Evolutionary conservation across 2,329 filamentous ascomycete species (phyloP).

Genomic region (Huntiella bhutanensis): DNA sequence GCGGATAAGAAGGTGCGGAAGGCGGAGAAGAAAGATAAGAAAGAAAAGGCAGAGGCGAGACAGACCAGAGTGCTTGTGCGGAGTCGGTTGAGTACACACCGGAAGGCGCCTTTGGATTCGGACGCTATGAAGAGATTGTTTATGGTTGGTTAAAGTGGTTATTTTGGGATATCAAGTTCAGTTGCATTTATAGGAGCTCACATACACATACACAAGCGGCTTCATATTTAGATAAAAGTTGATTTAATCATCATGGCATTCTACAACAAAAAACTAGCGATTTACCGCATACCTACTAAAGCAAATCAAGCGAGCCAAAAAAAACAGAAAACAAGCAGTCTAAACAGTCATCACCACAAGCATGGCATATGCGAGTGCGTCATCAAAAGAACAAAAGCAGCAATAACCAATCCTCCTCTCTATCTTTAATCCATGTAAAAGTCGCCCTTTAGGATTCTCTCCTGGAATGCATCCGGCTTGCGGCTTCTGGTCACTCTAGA

Average conservation of each 20-base stretch:
- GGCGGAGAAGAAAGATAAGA: conserved; percentile 7
- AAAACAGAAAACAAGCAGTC: neutral
- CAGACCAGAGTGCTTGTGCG: conserved; percentile 9
- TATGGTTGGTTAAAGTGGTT: conserved; percentile 5
- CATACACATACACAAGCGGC: neutral
- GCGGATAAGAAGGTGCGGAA: conserved; percentile 2
- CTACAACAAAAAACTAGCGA: neutral
- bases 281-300: neutral
- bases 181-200: neutral
- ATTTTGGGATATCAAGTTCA: neutral
- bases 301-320: neutral
- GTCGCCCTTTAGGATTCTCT: conserved; percentile 91
- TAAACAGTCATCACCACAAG: too few species aligned
- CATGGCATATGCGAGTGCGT: too few species aligned
- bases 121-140: conserved; percentile 10
- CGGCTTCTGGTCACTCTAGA: conserved; percentile 25
- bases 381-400: too few species aligned
- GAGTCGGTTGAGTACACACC: conserved; percentile 7
- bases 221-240: too few species aligned
- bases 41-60: conserved; percentile 4
- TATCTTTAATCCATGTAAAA: conserved; percentile 78
- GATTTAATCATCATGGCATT: too few species aligned
- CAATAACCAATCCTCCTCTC: too few species aligned
- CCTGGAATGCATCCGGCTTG: conserved; percentile 88
- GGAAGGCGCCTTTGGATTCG: conserved; percentile 9